Base-by-base conservation (phyloP, 768 basidiomycete genomes). In the Tubosaeta brunneosetosa region DNA sequence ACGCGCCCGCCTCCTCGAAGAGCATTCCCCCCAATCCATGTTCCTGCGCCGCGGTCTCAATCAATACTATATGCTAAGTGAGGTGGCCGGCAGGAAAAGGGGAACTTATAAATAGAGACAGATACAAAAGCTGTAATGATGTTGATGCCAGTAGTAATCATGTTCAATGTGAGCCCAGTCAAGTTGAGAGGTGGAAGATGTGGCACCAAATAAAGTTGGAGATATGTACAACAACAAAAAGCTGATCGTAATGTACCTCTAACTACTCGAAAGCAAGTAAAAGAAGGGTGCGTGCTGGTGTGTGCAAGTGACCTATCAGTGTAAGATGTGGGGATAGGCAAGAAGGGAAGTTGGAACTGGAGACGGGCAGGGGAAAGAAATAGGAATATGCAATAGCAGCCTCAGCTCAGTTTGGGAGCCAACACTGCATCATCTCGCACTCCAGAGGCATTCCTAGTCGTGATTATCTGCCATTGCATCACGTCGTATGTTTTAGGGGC, bases 171-270 rank as follows among this genome's bases (percentile, higher is more conserved):
- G 33, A 34, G 33, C 33, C 6, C 16, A 16, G 6, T 36, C 34
- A 16, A 36, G 33, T 36, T 36, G 9, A 29, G 27, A 29, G 4
- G 9, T 29, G 29, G 29, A 11, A 40, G 12, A 40, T 5, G 22
- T 40, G 17, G 19, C 19, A 40, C 19, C 4, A 3, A 43, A 16
- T 43, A 25, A 43, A 43, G 14, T n/a, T 10, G 22, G 22, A 26
- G 22, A 45, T 12, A 33, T 45, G 32, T 3, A 46, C 19, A 33
- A 32, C 6, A n/a, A n/a, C 41, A 26, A 6, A 10, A 9, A 4
- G 16, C 22, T 25, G 10, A 36, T 19, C 11, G 32, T 59, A 47
- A 29, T 17, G 32, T 50, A 50, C 45, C 51, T 59, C 48, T 58
- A 58, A 37, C n/a, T 17, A 38, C 17, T 31, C 12, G 29, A 17